Evolutionary conservation across 257 asterid species (phyloP).

Genomic region (Solanum peruvianum): DNA sequence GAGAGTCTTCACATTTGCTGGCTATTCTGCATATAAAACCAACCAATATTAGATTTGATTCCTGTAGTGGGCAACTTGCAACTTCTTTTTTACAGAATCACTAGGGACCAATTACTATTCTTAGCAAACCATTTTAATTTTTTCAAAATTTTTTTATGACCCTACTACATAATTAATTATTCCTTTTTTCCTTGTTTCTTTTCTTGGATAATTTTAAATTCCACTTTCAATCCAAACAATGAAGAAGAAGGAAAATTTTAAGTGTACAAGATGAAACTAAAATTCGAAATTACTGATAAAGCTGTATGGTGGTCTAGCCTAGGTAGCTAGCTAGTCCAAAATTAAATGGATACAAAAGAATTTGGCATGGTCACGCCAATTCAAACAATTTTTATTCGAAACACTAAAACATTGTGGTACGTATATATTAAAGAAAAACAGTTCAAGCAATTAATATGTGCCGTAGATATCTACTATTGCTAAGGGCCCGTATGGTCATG

Average conservation of each 20-base stretch:
- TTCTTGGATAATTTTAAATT: neutral
- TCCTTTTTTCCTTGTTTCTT: neutral
- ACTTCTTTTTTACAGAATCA: neutral
- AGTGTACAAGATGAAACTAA: neutral
- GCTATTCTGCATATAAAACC: neutral
- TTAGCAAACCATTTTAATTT: neutral
- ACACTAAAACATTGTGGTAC: neutral
- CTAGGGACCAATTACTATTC: neutral
- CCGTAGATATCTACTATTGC: neutral
- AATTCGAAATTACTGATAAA: neutral
- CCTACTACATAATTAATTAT: neutral
- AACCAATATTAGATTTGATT: neutral
- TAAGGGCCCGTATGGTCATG: neutral
- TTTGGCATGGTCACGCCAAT: neutral
- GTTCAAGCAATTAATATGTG: neutral
- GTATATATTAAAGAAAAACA: neutral
- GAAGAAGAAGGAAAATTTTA: neutral
- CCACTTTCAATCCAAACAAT: neutral
- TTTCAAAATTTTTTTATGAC: neutral
- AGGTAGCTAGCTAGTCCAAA: too few relatives aligned
- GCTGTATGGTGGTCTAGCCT: neutral
- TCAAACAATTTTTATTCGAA: neutral
- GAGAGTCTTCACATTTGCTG: neutral
- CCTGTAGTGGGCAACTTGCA: neutral
- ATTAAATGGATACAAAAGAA: neutral